Evolutionary conservation across 441 rosid genomes (phyloP).

Genomic region (Gossypium trilobum): DNA sequence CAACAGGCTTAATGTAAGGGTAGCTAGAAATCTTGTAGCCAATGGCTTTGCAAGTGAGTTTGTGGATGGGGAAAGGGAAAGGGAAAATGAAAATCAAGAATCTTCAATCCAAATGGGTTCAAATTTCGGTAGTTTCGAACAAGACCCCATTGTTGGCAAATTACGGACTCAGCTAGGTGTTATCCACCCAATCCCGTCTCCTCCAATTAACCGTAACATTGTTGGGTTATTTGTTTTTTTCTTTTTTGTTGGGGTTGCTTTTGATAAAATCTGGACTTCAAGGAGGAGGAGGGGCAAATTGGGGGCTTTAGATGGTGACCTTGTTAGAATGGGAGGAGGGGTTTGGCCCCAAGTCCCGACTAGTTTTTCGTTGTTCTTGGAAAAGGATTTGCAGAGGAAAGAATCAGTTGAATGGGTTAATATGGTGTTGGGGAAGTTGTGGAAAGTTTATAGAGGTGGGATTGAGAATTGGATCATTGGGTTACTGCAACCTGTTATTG

Average conservation of each 20-base stretch:
- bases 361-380: constrained; percentile 61
- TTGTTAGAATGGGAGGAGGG: constrained; percentile 29
- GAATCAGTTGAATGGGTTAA: constrained; percentile 98
- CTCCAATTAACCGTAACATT: constrained; percentile 56
- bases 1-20: constrained; percentile 21
- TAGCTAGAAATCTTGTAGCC: constrained; percentile 29
- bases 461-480: constrained; percentile 89
- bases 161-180: constrained; percentile 81
- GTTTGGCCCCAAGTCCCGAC: constrained; percentile 78
- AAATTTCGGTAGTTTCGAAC: constrained; percentile 49
- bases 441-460: constrained; percentile 89
- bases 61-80: constrained; percentile 22
- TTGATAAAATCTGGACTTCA: constrained; percentile 75
- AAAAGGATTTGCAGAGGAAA: constrained; percentile 88
- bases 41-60: constrained; percentile 44
- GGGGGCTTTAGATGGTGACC: constrained; percentile 16
- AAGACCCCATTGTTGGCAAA: constrained; percentile 83
- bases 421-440: constrained; percentile 88
- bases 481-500: constrained; percentile 86
- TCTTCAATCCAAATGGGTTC: constrained; percentile 32
- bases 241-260: constrained; percentile 83
- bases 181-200: constrained; percentile 84
- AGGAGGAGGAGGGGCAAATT: constrained; percentile 36
- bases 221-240: constrained; percentile 62
- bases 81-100: constrained; percentile 20